Evolutionary conservation across 2,329 filamentous ascomycete genomes (phyloP).

Genomic region (Aspergillus sclerotialis): DNA sequence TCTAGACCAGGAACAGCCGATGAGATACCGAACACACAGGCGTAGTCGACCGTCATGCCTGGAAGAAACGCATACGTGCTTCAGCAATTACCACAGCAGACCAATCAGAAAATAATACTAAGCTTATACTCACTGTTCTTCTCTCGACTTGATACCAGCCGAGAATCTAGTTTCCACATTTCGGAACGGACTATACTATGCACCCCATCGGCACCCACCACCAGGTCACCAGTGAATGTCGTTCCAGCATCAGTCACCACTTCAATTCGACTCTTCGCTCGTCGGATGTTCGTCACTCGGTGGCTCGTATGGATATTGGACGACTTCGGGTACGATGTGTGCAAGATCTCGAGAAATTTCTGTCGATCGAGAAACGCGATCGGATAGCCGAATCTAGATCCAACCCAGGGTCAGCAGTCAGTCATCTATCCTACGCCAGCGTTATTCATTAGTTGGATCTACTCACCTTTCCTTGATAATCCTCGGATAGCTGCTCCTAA

Average conservation of each 20-base stretch:
- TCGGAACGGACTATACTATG: conserved; percentile 29
- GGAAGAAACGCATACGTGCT: no score
- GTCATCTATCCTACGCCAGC: no score
- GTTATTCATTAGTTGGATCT: no score
- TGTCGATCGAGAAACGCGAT: conserved; percentile 13
- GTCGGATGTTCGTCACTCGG: conserved; percentile 18
- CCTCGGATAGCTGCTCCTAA: not conserved
- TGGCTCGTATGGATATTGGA: conserved; percentile 22
- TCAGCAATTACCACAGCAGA: no score
- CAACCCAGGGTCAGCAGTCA: no score
- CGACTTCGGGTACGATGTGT: conserved; percentile 17
- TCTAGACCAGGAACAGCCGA: conserved; percentile 7
- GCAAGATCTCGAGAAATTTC: conserved; percentile 13
- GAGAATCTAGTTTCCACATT: no score
- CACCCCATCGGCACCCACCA: conserved; percentile 37
- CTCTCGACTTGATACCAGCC: no score
- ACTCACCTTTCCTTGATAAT: not conserved
- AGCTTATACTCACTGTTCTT: no score
- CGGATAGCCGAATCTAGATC: conserved; percentile 10
- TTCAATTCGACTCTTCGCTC: conserved; percentile 11
- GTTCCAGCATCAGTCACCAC: conserved; percentile 26
- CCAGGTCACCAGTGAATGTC: conserved; percentile 23
- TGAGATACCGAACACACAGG: conserved; percentile 25
- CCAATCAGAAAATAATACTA: no score
- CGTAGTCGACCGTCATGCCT: conserved; percentile 19